Percentiles rank a stretch among this genome's conserved stretches.
Conservation (phyloP, 1,139 yeast species). For the Lodderomyces pseudojiufengensis region DNA sequence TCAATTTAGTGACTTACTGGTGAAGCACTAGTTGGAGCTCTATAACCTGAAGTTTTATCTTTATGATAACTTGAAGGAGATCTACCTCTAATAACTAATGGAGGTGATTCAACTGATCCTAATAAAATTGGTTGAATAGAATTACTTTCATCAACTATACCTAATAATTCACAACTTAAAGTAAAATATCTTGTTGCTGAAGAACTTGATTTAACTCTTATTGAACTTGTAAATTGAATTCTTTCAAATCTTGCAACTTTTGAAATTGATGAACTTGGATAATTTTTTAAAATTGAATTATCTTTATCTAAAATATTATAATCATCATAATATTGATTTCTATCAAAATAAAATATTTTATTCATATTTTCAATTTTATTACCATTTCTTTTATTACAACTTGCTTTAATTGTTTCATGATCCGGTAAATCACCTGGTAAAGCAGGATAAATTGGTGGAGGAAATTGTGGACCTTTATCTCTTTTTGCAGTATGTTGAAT, state of each 20-base stretch:
- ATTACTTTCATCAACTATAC: conserved; percentile 35
- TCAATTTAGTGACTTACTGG: conserved; percentile 7
- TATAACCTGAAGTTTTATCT: conserved; percentile 38
- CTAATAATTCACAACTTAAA: conserved; percentile 54
- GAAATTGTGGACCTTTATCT: conserved; percentile 66
- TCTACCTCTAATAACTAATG: conserved; percentile 63
- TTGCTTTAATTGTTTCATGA: conserved; percentile 54
- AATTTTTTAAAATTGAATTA: conserved; percentile 39
- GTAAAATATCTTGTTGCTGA: conserved; percentile 48
- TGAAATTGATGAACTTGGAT: conserved; percentile 47
- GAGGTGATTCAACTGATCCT: conserved; percentile 53
- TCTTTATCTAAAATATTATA: conserved; percentile 30
- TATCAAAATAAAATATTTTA: conserved; percentile 39
- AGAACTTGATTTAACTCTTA: conserved; percentile 49
- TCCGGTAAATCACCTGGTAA: conserved; percentile 58
- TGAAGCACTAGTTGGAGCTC: conserved; percentile 15
- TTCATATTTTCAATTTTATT: conserved; percentile 22
- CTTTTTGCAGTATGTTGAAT: conserved; percentile 71
- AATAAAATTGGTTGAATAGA: conserved; percentile 40
- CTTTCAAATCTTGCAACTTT: conserved; percentile 66
- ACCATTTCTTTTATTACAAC: conserved; percentile 54
- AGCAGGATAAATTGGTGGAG: conserved; percentile 57
- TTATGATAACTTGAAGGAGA: conserved; percentile 62
- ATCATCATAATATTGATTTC: conserved; percentile 33
- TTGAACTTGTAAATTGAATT: conserved; percentile 63